Conservation (phyloP, 2,329 filamentous ascomycete species). For the Sporothrix phasma region DNA sequence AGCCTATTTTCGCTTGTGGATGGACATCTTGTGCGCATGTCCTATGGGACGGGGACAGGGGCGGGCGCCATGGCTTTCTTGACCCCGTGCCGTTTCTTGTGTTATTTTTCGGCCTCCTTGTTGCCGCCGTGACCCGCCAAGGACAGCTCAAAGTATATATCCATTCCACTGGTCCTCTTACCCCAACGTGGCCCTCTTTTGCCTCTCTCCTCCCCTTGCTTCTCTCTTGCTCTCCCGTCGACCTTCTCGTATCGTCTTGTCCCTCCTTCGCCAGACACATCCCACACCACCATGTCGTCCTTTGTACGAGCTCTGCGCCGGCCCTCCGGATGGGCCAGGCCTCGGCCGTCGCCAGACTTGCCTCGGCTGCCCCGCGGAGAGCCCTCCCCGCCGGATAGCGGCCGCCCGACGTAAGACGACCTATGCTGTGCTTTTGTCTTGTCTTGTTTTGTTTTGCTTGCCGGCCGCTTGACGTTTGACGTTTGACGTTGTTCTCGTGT, state of each 20-base stretch:
- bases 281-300: conserved; percentile 33
- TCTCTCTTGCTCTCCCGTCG: background rate
- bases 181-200: background rate
- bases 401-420: conserved; percentile 8
- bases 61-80: too few relatives aligned
- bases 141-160: background rate
- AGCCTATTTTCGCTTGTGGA: conserved; percentile 4
- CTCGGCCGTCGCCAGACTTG: conserved; percentile 9
- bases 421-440: background rate
- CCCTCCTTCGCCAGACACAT: background rate
- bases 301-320: conserved; percentile 41
- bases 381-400: conserved; percentile 8
- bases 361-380: conserved; percentile 7
- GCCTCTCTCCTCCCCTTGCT: background rate
- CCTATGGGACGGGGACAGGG: too few relatives aligned
- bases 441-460: background rate
- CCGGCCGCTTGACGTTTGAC: too few relatives aligned
- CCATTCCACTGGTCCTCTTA: conserved; percentile 2
- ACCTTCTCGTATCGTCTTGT: background rate
- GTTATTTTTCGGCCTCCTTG: background rate
- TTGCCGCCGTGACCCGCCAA: background rate
- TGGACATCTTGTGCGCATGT: background rate
- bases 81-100: background rate
- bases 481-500: too few relatives aligned
- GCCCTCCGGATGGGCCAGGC: conserved; percentile 37